These are phyloP conservation scores for Leptodontidium sp. DNA, from an alignment of 2,329 filamentous ascomycete species.

Conservation along the genomic window DNA sequence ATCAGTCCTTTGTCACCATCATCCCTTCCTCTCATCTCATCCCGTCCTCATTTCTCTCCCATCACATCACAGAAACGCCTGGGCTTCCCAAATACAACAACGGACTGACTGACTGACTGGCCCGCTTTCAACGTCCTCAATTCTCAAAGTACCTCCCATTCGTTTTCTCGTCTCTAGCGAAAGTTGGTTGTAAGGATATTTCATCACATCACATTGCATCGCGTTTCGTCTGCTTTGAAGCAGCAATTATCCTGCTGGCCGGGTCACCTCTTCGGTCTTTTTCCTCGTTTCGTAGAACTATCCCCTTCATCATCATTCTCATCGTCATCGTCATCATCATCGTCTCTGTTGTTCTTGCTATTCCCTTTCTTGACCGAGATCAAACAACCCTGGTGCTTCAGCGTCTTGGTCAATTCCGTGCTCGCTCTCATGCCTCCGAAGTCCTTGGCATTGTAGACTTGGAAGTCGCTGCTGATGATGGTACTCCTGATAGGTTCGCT, in stretches of 20 bases:
- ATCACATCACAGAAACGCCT: constrained; percentile 12
- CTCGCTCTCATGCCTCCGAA: constrained; percentile 86
- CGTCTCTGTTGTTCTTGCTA: constrained; percentile 58
- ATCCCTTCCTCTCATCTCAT: not conserved
- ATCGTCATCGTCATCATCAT: constrained; percentile 29
- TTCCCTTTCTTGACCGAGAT: constrained; percentile 90
- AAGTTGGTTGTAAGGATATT: not conserved
- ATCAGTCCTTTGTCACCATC: constrained; percentile 7
- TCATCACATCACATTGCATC: not conserved
- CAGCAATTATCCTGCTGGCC: not conserved
- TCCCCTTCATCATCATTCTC: constrained; percentile 18
- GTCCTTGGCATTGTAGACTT: constrained; percentile 84
- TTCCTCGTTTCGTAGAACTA: constrained; percentile 26
- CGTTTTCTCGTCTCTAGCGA: constrained; percentile 8
- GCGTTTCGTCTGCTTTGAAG: constrained; percentile 11
- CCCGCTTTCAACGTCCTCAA: not conserved
- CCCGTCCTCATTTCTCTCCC: not conserved
- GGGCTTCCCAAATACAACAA: constrained; percentile 1
- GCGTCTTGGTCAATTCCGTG: constrained; percentile 73
- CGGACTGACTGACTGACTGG: not conserved
- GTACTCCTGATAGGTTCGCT: constrained; percentile 60
- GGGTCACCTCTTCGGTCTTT: constrained; percentile 32
- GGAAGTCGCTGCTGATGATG: constrained; percentile 74
- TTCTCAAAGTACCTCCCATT: constrained; percentile 11
- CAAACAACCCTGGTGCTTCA: constrained; percentile 82